A percentile compares a stretch with the other conserved stretches of the same genome.
phyloP scores from a whole-genome alignment of 2,329 filamentous ascomycete genomes.

The Trichoderma sp. region DNA sequence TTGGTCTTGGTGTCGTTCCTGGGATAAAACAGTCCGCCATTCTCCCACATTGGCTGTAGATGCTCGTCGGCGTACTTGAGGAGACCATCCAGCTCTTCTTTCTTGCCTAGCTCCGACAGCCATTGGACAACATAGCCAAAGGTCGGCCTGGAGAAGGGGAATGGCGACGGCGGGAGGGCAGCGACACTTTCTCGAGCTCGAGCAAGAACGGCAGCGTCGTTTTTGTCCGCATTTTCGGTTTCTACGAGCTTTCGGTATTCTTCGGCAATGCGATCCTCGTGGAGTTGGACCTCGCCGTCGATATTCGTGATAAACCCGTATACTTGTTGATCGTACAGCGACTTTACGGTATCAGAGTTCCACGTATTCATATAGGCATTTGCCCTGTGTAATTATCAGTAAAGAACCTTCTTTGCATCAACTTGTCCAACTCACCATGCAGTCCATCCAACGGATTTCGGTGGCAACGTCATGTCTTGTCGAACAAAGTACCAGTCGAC shows the following conservation, averaged over 20 bases:
- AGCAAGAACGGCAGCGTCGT: constrained; percentile 16
- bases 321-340: constrained; percentile 25
- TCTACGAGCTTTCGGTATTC: constrained; percentile 25
- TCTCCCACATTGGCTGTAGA: constrained; percentile 32
- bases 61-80: constrained; percentile 30
- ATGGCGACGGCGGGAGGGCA: neutral
- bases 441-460: neutral
- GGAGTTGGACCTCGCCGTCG: constrained; percentile 25
- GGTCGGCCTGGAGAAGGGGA: neutral
- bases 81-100: constrained; percentile 23
- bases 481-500: constrained; percentile 21
- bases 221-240: constrained; percentile 18
- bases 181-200: constrained; percentile 19
- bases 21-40: constrained; percentile 36
- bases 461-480: neutral
- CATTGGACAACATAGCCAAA: constrained; percentile 33
- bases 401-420: no score
- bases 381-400: constrained; percentile 11
- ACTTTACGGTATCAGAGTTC: constrained; percentile 34
- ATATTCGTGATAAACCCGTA: constrained; percentile 30
- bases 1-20: constrained; percentile 27
- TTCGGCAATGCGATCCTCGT: constrained; percentile 26
- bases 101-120: constrained; percentile 34
- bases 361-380: constrained; percentile 39
- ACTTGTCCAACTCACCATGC: neutral